phyloP scores from a whole-genome alignment of 2,329 filamentous ascomycete species.

The Alternaria brassicae region DNA sequence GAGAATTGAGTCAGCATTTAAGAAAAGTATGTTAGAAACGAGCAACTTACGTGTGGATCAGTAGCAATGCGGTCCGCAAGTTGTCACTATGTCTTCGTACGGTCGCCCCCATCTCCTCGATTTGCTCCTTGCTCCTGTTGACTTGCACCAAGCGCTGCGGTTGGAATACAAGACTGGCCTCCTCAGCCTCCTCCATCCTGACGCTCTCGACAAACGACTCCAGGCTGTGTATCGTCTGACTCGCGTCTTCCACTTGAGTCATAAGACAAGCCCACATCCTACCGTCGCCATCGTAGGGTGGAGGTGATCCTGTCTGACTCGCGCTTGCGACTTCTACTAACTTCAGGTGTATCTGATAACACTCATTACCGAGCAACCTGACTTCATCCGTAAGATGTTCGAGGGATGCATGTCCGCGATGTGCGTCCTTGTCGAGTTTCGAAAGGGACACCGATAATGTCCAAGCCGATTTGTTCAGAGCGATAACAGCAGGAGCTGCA shows the following conservation, averaged over 20 bases:
- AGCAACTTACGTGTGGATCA: slow-evolving; percentile 27
- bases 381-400: slow-evolving; percentile 20
- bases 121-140: slow-evolving; percentile 5
- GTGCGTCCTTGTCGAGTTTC: slow-evolving; percentile 18
- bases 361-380: slow-evolving; percentile 29
- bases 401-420: slow-evolving; percentile 15
- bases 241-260: slow-evolving; percentile 20
- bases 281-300: slow-evolving; percentile 14
- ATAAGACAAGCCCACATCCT: slow-evolving; percentile 24
- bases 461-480: slow-evolving; percentile 27
- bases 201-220: slow-evolving; percentile 18
- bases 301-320: slow-evolving; percentile 1
- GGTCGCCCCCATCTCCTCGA: background rate
- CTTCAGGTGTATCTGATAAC: slow-evolving; percentile 28
- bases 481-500: slow-evolving; percentile 19
- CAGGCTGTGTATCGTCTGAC: slow-evolving; percentile 21
- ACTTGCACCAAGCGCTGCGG: slow-evolving; percentile 15
- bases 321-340: slow-evolving; percentile 20
- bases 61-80: slow-evolving; percentile 18
- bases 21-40: background rate
- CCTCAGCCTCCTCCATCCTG: background rate
- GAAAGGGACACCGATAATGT: slow-evolving; percentile 25
- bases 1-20: slow-evolving; percentile 2
- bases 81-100: slow-evolving; percentile 26
- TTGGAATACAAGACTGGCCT: slow-evolving; percentile 11